A percentile compares a stretch with the other conserved stretches of the same genome.
Conservation (phyloP, 768 basidiomycete species). For the Sarcodon aspratus region DNA sequence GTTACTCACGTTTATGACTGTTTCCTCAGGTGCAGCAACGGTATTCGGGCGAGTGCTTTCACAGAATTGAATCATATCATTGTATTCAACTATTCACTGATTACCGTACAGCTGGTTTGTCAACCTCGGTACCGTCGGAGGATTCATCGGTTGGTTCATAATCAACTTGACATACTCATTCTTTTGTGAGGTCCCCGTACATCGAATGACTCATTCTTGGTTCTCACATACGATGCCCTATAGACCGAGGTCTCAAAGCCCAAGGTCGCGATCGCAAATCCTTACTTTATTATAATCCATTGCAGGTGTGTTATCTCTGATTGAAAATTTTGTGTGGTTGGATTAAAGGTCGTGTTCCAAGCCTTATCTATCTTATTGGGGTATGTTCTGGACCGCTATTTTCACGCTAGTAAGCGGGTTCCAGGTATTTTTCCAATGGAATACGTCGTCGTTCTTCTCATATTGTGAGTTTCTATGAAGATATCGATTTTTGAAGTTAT, state of each 20-base stretch:
- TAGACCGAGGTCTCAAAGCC: constrained; percentile 48
- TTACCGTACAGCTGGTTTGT: constrained; percentile 18
- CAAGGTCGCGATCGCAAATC: constrained; percentile 54
- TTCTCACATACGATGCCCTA: neutral
- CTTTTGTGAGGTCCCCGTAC: constrained; percentile 18
- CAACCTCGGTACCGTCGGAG: constrained; percentile 20
- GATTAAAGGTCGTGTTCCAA: constrained; percentile 22
- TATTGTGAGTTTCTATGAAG: constrained; percentile 10
- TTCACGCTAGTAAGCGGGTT: constrained; percentile 7
- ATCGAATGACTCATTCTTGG: no score
- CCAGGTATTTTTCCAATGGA: constrained; percentile 20
- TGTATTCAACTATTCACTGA: neutral
- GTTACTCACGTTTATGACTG: constrained; percentile 5
- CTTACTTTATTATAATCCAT: constrained; percentile 47
- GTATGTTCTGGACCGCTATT: neutral
- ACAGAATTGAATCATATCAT: neutral
- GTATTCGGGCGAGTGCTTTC: constrained; percentile 18
- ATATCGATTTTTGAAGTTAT: neutral
- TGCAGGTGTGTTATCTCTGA: constrained; percentile 59
- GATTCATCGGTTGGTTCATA: constrained; percentile 28
- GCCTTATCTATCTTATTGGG: constrained; percentile 10
- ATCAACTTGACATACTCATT: constrained; percentile 31
- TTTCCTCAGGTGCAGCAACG: constrained; percentile 24
- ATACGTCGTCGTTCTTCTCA: constrained; percentile 22
- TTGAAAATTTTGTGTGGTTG: constrained; percentile 44